These are phyloP conservation scores for Purpureocillium lavendulum DNA, from an alignment of 2,329 filamentous ascomycete species.

Conservation along the genomic window DNA sequence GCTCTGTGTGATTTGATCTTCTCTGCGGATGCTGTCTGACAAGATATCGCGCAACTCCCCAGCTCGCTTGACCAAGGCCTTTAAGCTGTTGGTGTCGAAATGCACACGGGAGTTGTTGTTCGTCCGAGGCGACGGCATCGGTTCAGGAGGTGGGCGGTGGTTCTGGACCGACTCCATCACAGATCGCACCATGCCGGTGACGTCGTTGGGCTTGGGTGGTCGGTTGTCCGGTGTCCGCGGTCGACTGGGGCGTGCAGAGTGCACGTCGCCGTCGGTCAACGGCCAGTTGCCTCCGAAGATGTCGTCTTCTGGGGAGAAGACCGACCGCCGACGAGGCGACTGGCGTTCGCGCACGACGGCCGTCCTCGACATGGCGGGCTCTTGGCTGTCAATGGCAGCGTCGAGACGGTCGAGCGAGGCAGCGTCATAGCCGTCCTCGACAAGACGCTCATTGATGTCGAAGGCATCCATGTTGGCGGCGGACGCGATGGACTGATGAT, in stretches of 20 bases:
- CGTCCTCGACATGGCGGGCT: constrained; percentile 37
- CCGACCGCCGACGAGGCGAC: constrained; percentile 46
- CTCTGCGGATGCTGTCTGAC: constrained; percentile 50
- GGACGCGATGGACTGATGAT: constrained; percentile 27
- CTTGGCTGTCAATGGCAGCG: constrained; percentile 31
- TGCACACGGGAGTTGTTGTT: constrained; percentile 44
- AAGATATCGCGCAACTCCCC: constrained; percentile 50
- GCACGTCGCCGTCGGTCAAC: constrained; percentile 27
- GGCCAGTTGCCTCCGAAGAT: constrained; percentile 51
- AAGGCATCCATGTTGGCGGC: constrained; percentile 28
- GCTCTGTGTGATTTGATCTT: constrained; percentile 49
- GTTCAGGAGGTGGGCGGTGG: constrained; percentile 18
- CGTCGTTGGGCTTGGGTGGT: constrained; percentile 23
- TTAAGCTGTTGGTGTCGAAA: constrained; percentile 62
- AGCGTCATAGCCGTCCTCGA: constrained; percentile 40
- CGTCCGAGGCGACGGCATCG: constrained; percentile 19
- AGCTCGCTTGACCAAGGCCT: constrained; percentile 55
- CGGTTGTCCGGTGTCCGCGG: constrained; percentile 32
- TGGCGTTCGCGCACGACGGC: constrained; percentile 46
- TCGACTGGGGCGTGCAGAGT: constrained; percentile 25
- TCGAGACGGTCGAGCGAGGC: constrained; percentile 33
- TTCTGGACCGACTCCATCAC: constrained; percentile 59
- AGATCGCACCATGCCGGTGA: constrained; percentile 46
- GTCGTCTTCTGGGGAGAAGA: constrained; percentile 58
- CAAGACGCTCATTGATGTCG: constrained; percentile 33